Percentiles rank a stretch among this genome's conserved stretches.
Conservation (phyloP, 805 yeast species). For the Kluyveromyces dobzhanskii region DNA sequence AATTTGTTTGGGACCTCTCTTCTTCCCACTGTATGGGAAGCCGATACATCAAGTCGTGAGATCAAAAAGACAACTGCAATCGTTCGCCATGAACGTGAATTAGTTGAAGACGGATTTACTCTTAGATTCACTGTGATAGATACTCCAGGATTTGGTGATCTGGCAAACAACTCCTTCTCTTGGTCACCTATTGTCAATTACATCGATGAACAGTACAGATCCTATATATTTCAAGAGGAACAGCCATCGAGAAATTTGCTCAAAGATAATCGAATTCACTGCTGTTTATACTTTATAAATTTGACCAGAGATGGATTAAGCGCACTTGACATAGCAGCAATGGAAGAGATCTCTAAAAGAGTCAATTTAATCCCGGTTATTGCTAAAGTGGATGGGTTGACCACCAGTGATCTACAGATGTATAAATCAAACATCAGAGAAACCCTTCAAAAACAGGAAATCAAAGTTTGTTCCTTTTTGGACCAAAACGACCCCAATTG, state of each 20-base stretch:
- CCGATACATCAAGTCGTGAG: constrained; percentile 31
- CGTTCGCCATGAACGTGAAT: constrained; percentile 35
- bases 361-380: constrained; percentile 79
- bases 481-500: constrained; percentile 31
- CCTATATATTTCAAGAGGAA: constrained; percentile 64
- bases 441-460: constrained; percentile 45
- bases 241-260: constrained; percentile 53
- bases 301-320: constrained; percentile 57
- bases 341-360: constrained; percentile 61
- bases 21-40: constrained; percentile 35
- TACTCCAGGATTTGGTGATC: constrained; percentile 72
- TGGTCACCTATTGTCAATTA: constrained; percentile 65
- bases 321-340: constrained; percentile 61
- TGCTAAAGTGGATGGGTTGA: constrained; percentile 71
- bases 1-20: constrained; percentile 56
- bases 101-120: constrained; percentile 52
- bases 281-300: constrained; percentile 72
- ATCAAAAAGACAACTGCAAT: constrained; percentile 28
- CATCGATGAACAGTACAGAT: constrained; percentile 72
- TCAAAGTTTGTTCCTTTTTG: constrained; percentile 46
- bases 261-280: constrained; percentile 68
- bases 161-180: constrained; percentile 52
- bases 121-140: constrained; percentile 59
- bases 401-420: constrained; percentile 42
- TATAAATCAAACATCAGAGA: constrained; percentile 48